A percentile compares a stretch with the other conserved stretches of the same genome.
Conservation (phyloP, 768 basidiomycete genomes). For the Hydnum rufescens region DNA sequence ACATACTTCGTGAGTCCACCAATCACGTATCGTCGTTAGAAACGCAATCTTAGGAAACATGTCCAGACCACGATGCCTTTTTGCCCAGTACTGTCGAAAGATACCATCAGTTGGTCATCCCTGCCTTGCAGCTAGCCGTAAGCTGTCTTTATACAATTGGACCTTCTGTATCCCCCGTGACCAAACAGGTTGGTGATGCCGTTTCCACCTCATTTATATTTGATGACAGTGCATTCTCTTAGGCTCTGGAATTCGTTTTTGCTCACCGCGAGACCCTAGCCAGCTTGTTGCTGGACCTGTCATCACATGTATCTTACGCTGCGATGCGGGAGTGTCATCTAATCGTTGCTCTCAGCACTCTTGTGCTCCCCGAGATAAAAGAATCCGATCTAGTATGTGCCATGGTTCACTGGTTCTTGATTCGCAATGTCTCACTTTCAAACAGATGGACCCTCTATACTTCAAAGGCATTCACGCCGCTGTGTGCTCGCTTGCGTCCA, state of each 20-base stretch:
- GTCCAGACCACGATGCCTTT: slow-evolving; percentile 63
- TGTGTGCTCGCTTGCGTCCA: slow-evolving; percentile 56
- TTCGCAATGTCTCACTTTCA: slow-evolving; percentile 10
- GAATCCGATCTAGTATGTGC: slow-evolving; percentile 56
- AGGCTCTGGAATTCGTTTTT: slow-evolving; percentile 67
- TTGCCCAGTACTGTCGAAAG: slow-evolving; percentile 71
- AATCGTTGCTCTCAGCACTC: slow-evolving; percentile 49
- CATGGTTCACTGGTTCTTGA: not conserved
- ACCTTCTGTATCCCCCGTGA: slow-evolving; percentile 39
- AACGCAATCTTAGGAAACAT: slow-evolving; percentile 11
- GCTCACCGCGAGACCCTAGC: slow-evolving; percentile 70
- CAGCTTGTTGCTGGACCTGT: slow-evolving; percentile 60
- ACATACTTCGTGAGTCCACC: slow-evolving; percentile 43
- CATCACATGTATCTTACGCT: slow-evolving; percentile 37
- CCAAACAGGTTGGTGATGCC: slow-evolving; percentile 36
- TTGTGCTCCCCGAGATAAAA: slow-evolving; percentile 49
- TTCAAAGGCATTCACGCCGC: slow-evolving; percentile 76
- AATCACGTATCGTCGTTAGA: not conserved
- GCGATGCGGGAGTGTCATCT: slow-evolving; percentile 65
- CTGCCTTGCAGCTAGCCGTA: slow-evolving; percentile 62
- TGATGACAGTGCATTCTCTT: not conserved
- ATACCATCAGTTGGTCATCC: slow-evolving; percentile 81
- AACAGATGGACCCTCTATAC: slow-evolving; percentile 12
- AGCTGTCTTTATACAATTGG: slow-evolving; percentile 65
- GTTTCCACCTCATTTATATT: slow-evolving; percentile 1